Evolutionary conservation across 2,329 filamentous ascomycete genomes (phyloP), one percentile per base, ranked within the genome.

Genomic region (Paramyrothecium sp.): DNA sequence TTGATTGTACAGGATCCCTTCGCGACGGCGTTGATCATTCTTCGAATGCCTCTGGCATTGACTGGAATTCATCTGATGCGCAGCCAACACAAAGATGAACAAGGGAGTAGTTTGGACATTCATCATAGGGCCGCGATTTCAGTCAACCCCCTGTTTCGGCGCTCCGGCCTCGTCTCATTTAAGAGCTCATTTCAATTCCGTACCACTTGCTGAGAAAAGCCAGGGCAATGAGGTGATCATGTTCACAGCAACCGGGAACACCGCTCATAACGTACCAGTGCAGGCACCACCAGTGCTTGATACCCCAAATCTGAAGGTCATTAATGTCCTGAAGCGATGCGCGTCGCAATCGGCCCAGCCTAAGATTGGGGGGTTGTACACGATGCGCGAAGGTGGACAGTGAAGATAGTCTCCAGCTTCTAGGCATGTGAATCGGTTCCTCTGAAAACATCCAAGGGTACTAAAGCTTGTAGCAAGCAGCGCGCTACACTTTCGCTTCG

Each of bases 111-210:
- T 44, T 44, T 44, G 38, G 33, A 44, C 5, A 44, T 4, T 44
- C 13, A 19, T 16, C 13, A 44, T n/a, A 16, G 13, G 5, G n/a
- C 13, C n/a, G 38, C 26, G 26, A 10, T 4, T 30, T 10, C 5
- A 10, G 10, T 30, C 13, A 3, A 44, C 16, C n/a, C 17, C 41
- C 53, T n/a, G 33, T 33, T 54, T 26, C 41, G 52, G 44, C 54
- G 49, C 54, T 51, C 41, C 53, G 48, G 53, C 53, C 59, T 30
- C 58, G 60, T 56, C 59, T 67, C 65, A 67, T 67, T 66, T 67
- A 64, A 63, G 60, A 60, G 60, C 58, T 67, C 65, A 67, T 67
- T 67, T 67, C 65, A 64, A 61, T 21, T 26, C 26, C 20, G 12
- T 22, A 23, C 5, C 13, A 46, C 19, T 20, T 46, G 41, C 17